Percentiles rank a stretch among this genome's conserved stretches.
Conservation (phyloP, 345 rosid species). For the Melaleuca quinquenervia region DNA sequence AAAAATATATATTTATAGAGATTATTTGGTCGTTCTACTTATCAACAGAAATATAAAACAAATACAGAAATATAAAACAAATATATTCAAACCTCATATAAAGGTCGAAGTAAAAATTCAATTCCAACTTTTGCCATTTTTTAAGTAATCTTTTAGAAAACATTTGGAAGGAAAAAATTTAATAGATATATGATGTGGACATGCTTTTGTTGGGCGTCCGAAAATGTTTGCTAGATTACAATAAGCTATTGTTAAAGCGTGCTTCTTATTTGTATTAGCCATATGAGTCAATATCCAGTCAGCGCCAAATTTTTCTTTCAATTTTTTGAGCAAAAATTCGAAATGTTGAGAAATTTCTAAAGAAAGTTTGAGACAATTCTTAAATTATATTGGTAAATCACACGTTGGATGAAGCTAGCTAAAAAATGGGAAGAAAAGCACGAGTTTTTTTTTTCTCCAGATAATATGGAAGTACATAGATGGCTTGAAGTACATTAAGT, state of each 20-base stretch:
- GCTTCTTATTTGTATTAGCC: no score
- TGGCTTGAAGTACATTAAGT: no score
- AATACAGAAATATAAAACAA: no score
- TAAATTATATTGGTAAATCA: background rate
- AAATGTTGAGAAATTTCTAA: no score
- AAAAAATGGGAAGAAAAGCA: no score
- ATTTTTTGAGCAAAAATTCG: background rate
- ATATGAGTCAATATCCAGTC: background rate
- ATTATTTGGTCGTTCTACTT: no score
- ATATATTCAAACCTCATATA: background rate
- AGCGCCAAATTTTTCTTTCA: background rate
- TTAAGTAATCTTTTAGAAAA: no score
- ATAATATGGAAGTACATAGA: no score
- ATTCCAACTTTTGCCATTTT: background rate
- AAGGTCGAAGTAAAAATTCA: background rate
- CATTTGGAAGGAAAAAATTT: background rate
- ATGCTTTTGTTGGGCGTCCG: background rate
- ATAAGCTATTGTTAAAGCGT: background rate
- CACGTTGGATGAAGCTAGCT: no score
- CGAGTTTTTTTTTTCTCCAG: no score
- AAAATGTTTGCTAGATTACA: background rate
- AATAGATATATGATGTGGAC: background rate
- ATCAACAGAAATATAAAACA: no score
- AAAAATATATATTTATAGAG: background rate
- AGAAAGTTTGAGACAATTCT: fast-evolving